Percentiles rank a stretch among this genome's conserved stretches.
Evolutionary conservation across 2,329 filamentous ascomycete species (phyloP).

Genomic region (Hymenoscyphus linearis): DNA sequence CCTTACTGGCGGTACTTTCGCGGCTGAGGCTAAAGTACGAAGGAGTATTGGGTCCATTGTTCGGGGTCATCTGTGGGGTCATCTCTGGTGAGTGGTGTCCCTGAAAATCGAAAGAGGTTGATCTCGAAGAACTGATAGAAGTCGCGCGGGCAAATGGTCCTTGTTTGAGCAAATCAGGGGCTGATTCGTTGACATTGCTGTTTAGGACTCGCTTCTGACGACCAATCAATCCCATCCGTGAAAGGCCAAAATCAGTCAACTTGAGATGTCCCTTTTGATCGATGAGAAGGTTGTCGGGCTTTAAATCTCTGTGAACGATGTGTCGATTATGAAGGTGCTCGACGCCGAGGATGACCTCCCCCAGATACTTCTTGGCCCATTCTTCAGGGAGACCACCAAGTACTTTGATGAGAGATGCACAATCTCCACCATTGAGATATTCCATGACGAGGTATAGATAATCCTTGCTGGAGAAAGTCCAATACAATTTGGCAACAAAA

Average conservation of each 20-base stretch:
- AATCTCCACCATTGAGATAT: constrained; percentile 95
- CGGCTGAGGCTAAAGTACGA: constrained; percentile 85
- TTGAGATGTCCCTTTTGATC: constrained; percentile 96
- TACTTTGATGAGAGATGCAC: constrained; percentile 91
- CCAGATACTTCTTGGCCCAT: constrained; percentile 97
- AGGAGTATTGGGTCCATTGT: constrained; percentile 70
- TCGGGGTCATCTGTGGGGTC: constrained; percentile 84
- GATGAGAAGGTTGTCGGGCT: constrained; percentile 95
- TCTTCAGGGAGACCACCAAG: constrained; percentile 89
- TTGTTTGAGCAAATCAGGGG: constrained; percentile 86
- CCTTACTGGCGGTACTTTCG: constrained; percentile 50
- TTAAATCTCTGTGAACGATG: constrained; percentile 94
- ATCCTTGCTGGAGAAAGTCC: constrained; percentile 99
- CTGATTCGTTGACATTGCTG: constrained; percentile 70
- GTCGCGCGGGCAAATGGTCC: constrained; percentile 82
- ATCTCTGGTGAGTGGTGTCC: constrained; percentile 71
- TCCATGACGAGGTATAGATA: constrained; percentile 99
- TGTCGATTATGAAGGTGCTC: constrained; percentile 91
- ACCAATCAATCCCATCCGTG: constrained; percentile 92
- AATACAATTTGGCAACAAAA: constrained; percentile 97
- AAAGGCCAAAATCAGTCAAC: constrained; percentile 94
- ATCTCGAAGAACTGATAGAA: constrained; percentile 85
- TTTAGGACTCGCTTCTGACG: constrained; percentile 91
- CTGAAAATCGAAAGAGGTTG: constrained; percentile 87
- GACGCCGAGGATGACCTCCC: constrained; percentile 92